Evolutionary conservation across 768 basidiomycete species (phyloP), one percentile per base, ranked within the genome.

Genomic region (Rhizopogon vesiculosus): DNA sequence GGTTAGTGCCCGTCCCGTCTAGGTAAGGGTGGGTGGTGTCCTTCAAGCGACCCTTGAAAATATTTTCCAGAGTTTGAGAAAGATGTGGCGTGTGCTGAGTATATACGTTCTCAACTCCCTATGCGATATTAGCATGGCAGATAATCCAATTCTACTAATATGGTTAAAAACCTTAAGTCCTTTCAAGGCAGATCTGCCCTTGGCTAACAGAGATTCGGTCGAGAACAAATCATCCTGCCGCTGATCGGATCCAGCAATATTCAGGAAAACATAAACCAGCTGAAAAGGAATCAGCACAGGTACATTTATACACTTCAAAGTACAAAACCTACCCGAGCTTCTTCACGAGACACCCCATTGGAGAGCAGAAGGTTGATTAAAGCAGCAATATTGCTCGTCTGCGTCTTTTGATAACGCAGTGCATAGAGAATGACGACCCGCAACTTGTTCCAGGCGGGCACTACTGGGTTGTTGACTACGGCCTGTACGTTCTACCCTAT

Each of bases 81-180:
- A 99, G 76, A 70, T 95, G 94, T 7, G 97, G 97, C 15, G 85
- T 86, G 64, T 98, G 97, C 62, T 98, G 97, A 54, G 93, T 99
- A 68, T 98, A 99, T 15, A 98, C 95, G 64, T 99, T 99, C 72
- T 99, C 97, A 4, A 98, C 96, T 2, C 97, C 97, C 92, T 95
- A 54, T 10, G 6, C 3, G 59, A 38, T 25, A 43, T 31, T 57
- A 50, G 33, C 41, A 35, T 33, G 55, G 66, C 43, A 59, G 46
- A 19, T 53, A 16, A n/a, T 45, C 16, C 22, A 35, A 7, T 33
- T 19, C 35, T 25, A 25, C 25, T 29, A 28, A 38, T 7, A 16
- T 7, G 12, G 41, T 38, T n/a, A 60, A 72, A 33, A 53, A 92
- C 93, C 81, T 97, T 97, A 45, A 99, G 76, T 6, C 97, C 97